These are phyloP conservation scores for Dictyostelium firmibasis DNA, from an alignment of 78 protist genomes.

Conservation along the genomic window DNA sequence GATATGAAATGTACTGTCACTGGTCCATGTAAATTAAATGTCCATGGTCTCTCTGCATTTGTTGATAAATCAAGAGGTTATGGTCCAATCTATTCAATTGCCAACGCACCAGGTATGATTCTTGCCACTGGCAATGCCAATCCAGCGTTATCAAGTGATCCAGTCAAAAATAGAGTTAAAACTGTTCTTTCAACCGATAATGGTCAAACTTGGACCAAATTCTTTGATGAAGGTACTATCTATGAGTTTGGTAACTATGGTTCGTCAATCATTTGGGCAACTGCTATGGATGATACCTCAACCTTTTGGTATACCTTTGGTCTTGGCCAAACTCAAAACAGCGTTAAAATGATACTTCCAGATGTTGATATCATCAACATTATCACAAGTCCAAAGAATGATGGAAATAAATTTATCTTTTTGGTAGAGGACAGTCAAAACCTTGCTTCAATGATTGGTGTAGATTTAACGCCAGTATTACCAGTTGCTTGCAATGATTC, in stretches of 20 bases:
- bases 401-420: neutral
- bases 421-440: neutral
- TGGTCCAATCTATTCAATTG: conserved; percentile 71
- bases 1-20: neutral
- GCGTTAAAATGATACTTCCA: neutral
- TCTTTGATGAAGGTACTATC: conserved; percentile 25
- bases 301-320: neutral
- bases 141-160: neutral
- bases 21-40: neutral
- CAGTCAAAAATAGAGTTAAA: neutral
- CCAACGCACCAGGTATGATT: neutral
- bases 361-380: conserved; percentile 19
- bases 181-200: conserved; percentile 45
- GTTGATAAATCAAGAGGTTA: conserved; percentile 3
- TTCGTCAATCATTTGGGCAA: conserved; percentile 10
- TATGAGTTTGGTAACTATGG: conserved; percentile 74
- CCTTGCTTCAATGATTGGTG: neutral
- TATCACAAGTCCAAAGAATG: neutral
- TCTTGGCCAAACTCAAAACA: neutral
- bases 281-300: neutral
- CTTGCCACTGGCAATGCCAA: conserved; percentile 41
- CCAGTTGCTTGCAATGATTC: neutral
- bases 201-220: conserved; percentile 47
- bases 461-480: neutral
- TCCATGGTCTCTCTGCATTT: conserved; percentile 46